These are phyloP conservation scores for Pyrrhoderma lamaoense DNA, from an alignment of 1,284 basidiomycete genomes.

Conservation along the genomic window DNA sequence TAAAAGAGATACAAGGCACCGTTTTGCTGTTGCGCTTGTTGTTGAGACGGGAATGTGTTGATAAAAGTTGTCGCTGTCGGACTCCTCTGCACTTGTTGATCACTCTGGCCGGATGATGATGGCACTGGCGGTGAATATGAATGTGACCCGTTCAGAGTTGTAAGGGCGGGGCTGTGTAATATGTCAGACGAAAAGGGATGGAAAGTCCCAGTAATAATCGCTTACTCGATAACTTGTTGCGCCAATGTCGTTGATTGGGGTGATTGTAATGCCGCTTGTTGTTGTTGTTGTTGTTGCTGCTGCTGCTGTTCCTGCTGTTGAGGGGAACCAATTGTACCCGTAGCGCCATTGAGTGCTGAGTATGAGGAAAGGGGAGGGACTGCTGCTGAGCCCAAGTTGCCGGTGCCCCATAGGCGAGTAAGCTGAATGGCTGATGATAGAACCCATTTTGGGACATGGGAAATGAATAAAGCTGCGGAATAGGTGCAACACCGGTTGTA, in stretches of 20 bases:
- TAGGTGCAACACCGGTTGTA: constrained; percentile 6
- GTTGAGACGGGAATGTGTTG: constrained; percentile 24
- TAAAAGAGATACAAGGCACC: constrained; percentile 28
- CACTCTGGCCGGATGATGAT: not conserved
- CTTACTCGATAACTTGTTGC: constrained; percentile 10
- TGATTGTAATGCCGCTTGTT: not conserved
- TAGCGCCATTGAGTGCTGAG: constrained; percentile 69
- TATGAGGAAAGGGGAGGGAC: constrained; percentile 69
- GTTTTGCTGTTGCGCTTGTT: constrained; percentile 29
- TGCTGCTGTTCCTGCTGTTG: constrained; percentile 27
- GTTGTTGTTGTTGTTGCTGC: constrained; percentile 26
- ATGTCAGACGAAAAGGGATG: not conserved
- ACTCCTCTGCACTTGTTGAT: constrained; percentile 3
- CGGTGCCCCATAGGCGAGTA: constrained; percentile 38
- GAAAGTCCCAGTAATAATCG: too few species aligned
- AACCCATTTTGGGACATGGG: constrained; percentile 32
- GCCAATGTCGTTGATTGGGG: constrained; percentile 25
- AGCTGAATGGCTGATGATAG: constrained; percentile 44
- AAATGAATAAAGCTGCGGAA: constrained; percentile 21
- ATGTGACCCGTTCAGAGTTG: constrained; percentile 4
- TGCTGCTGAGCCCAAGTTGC: constrained; percentile 40
- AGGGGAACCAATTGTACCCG: constrained; percentile 28
- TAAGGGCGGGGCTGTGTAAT: constrained; percentile 11
- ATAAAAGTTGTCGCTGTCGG: constrained; percentile 22
- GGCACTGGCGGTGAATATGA: constrained; percentile 13